Evolutionary conservation across 768 basidiomycete species (phyloP).

Genomic region (Mycena pura): DNA sequence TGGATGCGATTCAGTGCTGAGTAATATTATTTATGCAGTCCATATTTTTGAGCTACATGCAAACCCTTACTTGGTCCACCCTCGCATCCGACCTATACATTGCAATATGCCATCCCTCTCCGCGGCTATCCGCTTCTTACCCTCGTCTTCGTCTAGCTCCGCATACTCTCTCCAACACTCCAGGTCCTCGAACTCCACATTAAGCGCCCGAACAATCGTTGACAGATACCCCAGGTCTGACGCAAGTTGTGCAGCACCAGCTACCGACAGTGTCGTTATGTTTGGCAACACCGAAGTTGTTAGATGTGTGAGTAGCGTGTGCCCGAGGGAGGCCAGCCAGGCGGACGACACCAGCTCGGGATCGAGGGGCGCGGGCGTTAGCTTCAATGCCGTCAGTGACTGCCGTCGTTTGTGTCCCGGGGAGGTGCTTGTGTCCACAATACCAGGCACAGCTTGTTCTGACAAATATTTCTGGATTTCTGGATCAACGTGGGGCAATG

Average conservation of each 20-base stretch:
- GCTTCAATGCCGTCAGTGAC: conserved; percentile 45
- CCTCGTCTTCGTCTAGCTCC: conserved; percentile 65
- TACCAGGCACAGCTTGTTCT: conserved; percentile 42
- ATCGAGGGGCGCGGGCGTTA: conserved; percentile 47
- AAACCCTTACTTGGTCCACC: conserved; percentile 3
- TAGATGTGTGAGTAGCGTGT: conserved; percentile 77
- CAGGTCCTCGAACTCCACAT: conserved; percentile 84
- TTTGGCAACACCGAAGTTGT: conserved; percentile 73
- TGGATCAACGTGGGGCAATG: conserved; percentile 72
- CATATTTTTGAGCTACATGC: neutral
- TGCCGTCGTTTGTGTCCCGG: conserved; percentile 49
- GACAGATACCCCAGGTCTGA: conserved; percentile 90
- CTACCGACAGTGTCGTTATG: conserved; percentile 64
- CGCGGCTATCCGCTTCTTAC: conserved; percentile 33
- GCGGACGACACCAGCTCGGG: conserved; percentile 86
- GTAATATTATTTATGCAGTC: neutral
- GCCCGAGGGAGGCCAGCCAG: conserved; percentile 92
- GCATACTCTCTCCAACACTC: conserved; percentile 79
- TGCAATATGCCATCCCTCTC: conserved; percentile 15
- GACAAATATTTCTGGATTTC: conserved; percentile 56
- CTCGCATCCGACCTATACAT: conserved; percentile 20
- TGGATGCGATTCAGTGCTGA: neutral
- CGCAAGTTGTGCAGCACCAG: conserved; percentile 83
- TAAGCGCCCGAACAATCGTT: conserved; percentile 89
- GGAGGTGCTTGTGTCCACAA: conserved; percentile 38